Evolutionary conservation across 192 early-diverging fungal species (phyloP).

Genomic region (Phycomyces blakesleeanus): DNA sequence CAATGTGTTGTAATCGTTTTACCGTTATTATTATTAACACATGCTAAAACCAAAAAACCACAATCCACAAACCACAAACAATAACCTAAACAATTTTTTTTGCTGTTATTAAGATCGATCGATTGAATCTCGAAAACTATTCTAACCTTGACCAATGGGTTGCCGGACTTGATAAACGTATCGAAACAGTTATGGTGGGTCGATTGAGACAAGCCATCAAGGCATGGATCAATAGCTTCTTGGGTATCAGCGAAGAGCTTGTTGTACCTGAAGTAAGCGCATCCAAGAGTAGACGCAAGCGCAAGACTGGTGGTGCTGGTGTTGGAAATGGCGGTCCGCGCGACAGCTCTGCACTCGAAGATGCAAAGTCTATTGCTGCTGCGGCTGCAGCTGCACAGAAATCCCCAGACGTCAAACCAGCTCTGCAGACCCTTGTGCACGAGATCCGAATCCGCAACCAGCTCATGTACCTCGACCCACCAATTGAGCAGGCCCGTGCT

Average conservation of each 20-base stretch:
- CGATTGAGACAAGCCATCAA: conserved; percentile 78
- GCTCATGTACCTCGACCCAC: conserved; percentile 94
- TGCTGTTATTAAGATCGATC: conserved; percentile 61
- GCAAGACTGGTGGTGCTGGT: no score
- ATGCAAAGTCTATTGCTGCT: conserved; percentile 21
- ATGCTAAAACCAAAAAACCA: no score
- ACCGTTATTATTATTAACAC: no score
- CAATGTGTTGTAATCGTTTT: neutral
- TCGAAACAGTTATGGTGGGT: conserved; percentile 71
- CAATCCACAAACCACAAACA: no score
- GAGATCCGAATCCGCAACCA: conserved; percentile 92
- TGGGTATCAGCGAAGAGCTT: conserved; percentile 43
- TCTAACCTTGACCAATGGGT: conserved; percentile 95
- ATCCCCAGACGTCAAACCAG: conserved; percentile 53
- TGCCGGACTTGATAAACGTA: conserved; percentile 66
- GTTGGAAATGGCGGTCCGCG: no score
- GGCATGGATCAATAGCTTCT: conserved; percentile 69
- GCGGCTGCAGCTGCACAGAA: conserved; percentile 23
- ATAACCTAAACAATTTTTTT: conserved; percentile 5
- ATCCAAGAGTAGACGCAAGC: conserved; percentile 41
- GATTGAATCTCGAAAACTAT: conserved; percentile 90
- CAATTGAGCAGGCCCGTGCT: conserved; percentile 89
- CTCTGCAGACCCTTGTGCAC: conserved; percentile 71
- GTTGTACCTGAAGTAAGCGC: conserved; percentile 41
- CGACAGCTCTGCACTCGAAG: conserved; percentile 36